Base-by-base conservation (phyloP, 2,329 filamentous ascomycete species). In the Neonectria sp. region DNA sequence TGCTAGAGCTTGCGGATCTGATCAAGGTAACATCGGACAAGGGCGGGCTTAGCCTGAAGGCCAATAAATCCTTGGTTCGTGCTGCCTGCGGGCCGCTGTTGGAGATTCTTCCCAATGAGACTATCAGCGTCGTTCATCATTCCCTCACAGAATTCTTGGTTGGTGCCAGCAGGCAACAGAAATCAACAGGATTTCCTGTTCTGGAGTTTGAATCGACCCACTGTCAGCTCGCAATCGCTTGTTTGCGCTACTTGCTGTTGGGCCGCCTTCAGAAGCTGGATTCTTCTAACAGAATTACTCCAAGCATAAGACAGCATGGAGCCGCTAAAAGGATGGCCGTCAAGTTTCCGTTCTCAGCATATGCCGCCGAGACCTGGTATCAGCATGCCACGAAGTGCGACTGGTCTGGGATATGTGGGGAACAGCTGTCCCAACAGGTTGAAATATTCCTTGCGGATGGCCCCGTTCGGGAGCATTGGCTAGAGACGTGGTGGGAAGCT, bases 81-180 rank as follows among this genome's bases (percentile, higher is more conserved):
- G 72, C 74, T 17, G 77, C 78, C 5, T 84, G 81, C 64, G 83
- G 83, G 1, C 80, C 83, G 7, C 71, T 86, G 9, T 68, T 86
- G 3, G 82, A 86, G 63, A 78, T 85, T 24, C 75, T 82, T 2
- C 78, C 81, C 25, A 82, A 86, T 62, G 83, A 84, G 55, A 82
- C 81, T 0, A 73, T 85, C 29, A 77, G 76, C 31, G 78, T 86
- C 17, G 78, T 86, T 5, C 84, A 86, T 63, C 83, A 86, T 61
- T 85, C 83, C 1, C 79, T 86, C 27, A 85, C 83, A 1, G 84
- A 86, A 65, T 86, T 51, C 48, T 17, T 51, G 25, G 17, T 17
- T 7, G 17, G 48, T 15, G 17, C 15, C 13, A 46, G n/a, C 43
- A 46, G 43, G 9, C n/a, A 25, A 25, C 21, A 12, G 4, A 46